Evolutionary conservation across 352 stramenopile species (phyloP).

Genomic region (Pythium angustatum): DNA sequence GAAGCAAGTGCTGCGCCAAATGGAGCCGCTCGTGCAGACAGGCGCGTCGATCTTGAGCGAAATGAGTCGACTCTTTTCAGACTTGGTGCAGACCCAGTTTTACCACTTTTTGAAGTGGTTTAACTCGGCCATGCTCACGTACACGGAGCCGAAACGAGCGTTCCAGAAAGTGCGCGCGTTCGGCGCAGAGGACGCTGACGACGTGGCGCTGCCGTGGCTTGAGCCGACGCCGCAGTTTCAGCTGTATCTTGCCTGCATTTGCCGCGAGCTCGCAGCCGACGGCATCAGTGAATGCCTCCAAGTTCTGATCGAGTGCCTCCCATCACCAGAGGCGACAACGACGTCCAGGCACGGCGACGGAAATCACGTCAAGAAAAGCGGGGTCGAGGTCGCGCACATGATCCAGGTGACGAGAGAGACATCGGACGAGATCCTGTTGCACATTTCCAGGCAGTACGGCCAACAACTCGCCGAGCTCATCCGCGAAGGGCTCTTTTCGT

Average conservation of each 20-base stretch:
- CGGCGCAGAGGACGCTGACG: constrained; percentile 31
- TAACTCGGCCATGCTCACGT: constrained; percentile 58
- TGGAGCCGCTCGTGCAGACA: constrained; percentile 75
- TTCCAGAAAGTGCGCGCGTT: constrained; percentile 31
- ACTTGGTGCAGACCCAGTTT: constrained; percentile 81
- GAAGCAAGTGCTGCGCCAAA: constrained; percentile 76
- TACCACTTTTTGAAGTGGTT: constrained; percentile 86
- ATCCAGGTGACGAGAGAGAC: constrained; percentile 73
- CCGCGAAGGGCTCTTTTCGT: constrained; percentile 40
- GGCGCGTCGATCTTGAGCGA: constrained; percentile 62
- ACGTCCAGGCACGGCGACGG: constrained; percentile 2
- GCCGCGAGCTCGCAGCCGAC: constrained; percentile 56
- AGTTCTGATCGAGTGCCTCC: constrained; percentile 69
- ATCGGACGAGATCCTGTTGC: constrained; percentile 54
- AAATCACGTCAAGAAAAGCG: constrained; percentile 10
- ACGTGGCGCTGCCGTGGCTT: constrained; percentile 48
- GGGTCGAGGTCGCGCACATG: constrained; percentile 69
- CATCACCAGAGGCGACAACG: constrained; percentile 23
- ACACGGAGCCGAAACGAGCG: constrained; percentile 69
- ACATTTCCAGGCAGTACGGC: constrained; percentile 65
- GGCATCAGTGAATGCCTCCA: constrained; percentile 75
- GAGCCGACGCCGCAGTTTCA: constrained; percentile 67
- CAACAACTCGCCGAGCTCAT: constrained; percentile 48
- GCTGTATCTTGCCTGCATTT: constrained; percentile 73
- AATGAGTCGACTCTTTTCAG: constrained; percentile 73